phyloP scores from a whole-genome alignment of 1,139 yeast genomes.

The Suhomyces taliae region DNA sequence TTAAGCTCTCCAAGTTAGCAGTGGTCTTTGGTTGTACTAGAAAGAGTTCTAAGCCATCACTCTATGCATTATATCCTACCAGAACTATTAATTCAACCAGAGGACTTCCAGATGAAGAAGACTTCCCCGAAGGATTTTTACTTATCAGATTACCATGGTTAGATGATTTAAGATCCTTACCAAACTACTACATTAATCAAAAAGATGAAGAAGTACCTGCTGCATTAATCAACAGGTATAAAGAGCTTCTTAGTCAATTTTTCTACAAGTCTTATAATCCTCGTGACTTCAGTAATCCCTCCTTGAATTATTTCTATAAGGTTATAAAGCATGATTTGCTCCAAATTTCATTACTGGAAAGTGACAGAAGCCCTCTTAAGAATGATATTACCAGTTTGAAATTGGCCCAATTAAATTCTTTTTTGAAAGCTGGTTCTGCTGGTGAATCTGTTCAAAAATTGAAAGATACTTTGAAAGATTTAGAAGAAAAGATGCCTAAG shows the following conservation, averaged over 20 bases:
- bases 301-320: slow-evolving; percentile 64
- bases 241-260: slow-evolving; percentile 39
- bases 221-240: slow-evolving; percentile 21
- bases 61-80: slow-evolving; percentile 65
- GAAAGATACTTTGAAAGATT: slow-evolving; percentile 15
- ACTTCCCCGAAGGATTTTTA: slow-evolving; percentile 64
- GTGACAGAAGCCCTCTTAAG: slow-evolving; percentile 20
- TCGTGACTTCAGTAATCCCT: slow-evolving; percentile 61
- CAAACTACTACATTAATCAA: slow-evolving; percentile 17
- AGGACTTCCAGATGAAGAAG: slow-evolving; percentile 13
- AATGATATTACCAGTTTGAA: slow-evolving; percentile 20
- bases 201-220: slow-evolving; percentile 8
- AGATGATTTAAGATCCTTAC: slow-evolving; percentile 61
- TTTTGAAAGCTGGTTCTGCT: slow-evolving; percentile 8
- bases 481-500: slow-evolving; percentile 12
- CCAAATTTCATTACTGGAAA: slow-evolving; percentile 52
- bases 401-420: slow-evolving; percentile 15
- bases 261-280: slow-evolving; percentile 55
- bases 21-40: slow-evolving; percentile 72
- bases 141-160: slow-evolving; percentile 61
- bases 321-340: slow-evolving; percentile 66
- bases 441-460: slow-evolving; percentile 15
- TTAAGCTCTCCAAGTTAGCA: slow-evolving; percentile 54
- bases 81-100: slow-evolving; percentile 22
- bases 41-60: slow-evolving; percentile 52